Evolutionary conservation across 2,329 filamentous ascomycete species (phyloP).

Genomic region (Trichoderma endophyticum): DNA sequence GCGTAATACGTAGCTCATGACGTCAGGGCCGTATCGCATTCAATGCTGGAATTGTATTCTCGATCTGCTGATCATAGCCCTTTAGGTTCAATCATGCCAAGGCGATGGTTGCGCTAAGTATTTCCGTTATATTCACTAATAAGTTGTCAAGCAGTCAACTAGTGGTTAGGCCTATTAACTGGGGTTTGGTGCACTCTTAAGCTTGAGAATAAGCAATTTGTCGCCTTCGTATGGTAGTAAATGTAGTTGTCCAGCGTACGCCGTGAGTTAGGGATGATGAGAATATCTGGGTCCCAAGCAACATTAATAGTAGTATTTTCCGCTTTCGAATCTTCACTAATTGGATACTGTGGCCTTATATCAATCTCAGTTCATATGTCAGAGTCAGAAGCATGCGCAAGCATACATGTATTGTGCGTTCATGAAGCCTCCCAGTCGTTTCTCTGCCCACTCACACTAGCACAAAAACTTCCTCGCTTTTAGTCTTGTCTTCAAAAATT

Average conservation of each 20-base stretch:
- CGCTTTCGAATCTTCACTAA: neutral
- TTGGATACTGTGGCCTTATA: neutral
- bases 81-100: neutral
- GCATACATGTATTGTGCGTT: neutral
- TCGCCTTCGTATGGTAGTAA: neutral
- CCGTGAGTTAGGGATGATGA: neutral
- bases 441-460: neutral
- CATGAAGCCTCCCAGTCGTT: neutral
- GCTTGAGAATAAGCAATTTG: neutral
- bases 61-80: neutral
- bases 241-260: neutral
- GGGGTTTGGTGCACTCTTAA: neutral
- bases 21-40: neutral
- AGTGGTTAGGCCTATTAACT: no score
- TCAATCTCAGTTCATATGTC: neutral
- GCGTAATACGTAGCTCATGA: conserved; percentile 8
- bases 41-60: neutral
- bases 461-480: conserved; percentile 1
- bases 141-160: neutral
- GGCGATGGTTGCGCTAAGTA: neutral
- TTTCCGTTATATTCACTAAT: neutral
- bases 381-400: neutral
- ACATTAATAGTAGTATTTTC: neutral
- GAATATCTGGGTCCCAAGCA: no score
- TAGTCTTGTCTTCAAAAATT: conserved; percentile 20